A percentile compares a stretch with the other conserved stretches of the same genome.
Evolutionary conservation across 2,329 filamentous ascomycete genomes (phyloP).

Genomic region (Herpotrichia juniperi): DNA sequence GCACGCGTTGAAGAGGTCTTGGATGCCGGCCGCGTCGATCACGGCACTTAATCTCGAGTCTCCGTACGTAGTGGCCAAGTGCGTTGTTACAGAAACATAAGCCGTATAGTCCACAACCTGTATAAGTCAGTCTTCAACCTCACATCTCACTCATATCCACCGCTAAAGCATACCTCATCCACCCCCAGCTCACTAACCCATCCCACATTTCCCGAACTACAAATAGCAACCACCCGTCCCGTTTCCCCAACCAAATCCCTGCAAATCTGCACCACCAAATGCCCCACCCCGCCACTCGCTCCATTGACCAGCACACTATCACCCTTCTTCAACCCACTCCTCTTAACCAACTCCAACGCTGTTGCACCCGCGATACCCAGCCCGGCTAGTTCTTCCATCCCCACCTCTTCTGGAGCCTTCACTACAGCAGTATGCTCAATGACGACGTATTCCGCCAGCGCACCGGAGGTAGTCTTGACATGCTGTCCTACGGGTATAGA

Average conservation of each 20-base stretch:
- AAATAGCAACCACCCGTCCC: conserved; percentile 51
- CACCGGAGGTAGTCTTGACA: conserved; percentile 44
- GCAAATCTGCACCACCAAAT: conserved; percentile 54
- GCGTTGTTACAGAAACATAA: conserved; percentile 6
- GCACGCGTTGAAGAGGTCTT: conserved; percentile 18
- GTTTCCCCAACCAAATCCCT: conserved; percentile 42
- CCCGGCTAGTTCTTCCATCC: conserved; percentile 45
- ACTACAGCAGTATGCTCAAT: conserved; percentile 43
- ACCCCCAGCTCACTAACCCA: conserved; percentile 53
- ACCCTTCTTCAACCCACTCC: conserved; percentile 41
- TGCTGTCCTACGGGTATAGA: conserved; percentile 45
- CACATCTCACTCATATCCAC: neutral
- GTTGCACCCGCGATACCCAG: conserved; percentile 49
- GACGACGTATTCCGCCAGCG: conserved; percentile 50
- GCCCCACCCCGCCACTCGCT: conserved; percentile 59
- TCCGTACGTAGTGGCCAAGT: conserved; percentile 9
- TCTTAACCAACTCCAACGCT: conserved; percentile 44
- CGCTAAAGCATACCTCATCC: conserved; percentile 16
- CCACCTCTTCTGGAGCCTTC: conserved; percentile 32
- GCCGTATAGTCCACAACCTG: conserved; percentile 19
- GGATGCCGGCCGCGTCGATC: conserved; percentile 22
- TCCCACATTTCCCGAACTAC: conserved; percentile 51
- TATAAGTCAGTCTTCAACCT: neutral
- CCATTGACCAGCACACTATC: conserved; percentile 56
- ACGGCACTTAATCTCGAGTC: conserved; percentile 16